Evolutionary conservation across 257 asterid genomes (phyloP).

Genomic region (Solanum acaule): DNA sequence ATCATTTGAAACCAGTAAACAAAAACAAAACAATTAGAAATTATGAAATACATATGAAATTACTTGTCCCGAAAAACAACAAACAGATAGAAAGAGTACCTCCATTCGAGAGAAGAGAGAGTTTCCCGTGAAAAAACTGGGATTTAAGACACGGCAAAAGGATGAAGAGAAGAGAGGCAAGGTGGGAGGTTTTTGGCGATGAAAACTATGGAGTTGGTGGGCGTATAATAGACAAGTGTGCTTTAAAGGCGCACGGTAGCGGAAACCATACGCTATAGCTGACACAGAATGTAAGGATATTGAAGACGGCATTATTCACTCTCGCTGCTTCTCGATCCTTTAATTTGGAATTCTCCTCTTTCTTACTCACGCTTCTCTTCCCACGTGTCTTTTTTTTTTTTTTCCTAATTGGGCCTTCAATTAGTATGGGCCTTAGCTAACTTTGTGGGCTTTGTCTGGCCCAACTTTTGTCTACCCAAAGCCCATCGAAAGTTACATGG

Average conservation of each 20-base stretch:
- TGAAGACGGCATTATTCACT: background rate
- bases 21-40: background rate
- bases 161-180: slow-evolving; percentile 17
- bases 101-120: slow-evolving; percentile 73
- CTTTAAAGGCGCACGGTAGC: slow-evolving; percentile 50
- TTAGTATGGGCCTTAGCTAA: background rate
- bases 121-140: slow-evolving; percentile 44
- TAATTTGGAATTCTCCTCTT: background rate
- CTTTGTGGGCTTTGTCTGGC: background rate
- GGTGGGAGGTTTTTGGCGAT: slow-evolving; percentile 1
- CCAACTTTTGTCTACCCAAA: background rate
- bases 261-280: slow-evolving; percentile 22
- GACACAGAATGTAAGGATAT: background rate
- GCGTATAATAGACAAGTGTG: slow-evolving; percentile 12
- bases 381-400: background rate
- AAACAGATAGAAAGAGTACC: slow-evolving; percentile 22
- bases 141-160: slow-evolving; percentile 17
- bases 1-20: background rate
- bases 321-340: background rate
- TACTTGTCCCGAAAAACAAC: background rate
- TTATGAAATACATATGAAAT: background rate
- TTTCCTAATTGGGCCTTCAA: background rate
- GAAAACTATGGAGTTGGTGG: background rate
- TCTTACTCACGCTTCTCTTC: background rate
- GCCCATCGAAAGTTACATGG: background rate